These are phyloP conservation scores for Cutaneotrichosporon daszewskae DNA, from an alignment of 1,284 basidiomycete genomes.

Conservation along the genomic window DNA sequence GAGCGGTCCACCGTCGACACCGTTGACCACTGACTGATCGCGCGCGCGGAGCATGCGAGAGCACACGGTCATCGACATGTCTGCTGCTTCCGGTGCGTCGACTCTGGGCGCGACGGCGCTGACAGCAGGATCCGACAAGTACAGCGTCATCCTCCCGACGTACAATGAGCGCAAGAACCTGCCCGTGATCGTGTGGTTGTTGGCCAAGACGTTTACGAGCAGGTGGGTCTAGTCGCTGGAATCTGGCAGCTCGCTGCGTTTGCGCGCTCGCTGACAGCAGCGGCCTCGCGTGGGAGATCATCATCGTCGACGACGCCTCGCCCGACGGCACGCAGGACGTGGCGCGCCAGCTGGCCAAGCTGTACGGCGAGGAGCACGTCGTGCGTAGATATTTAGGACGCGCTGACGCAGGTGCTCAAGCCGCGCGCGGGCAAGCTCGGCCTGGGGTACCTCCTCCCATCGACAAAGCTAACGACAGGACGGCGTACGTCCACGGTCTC, in stretches of 20 bases:
- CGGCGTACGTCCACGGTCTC: constrained; percentile 86
- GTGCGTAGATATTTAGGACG: constrained; percentile 48
- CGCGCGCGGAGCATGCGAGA: no score
- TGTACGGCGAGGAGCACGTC: constrained; percentile 79
- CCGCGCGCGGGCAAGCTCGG: constrained; percentile 83
- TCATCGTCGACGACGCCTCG: constrained; percentile 84
- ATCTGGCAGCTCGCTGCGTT: neutral
- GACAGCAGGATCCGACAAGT: constrained; percentile 52
- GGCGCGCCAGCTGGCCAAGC: constrained; percentile 64
- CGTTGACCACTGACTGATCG: no score
- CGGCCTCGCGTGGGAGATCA: constrained; percentile 69
- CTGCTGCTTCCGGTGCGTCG: constrained; percentile 1
- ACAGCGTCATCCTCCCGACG: constrained; percentile 83
- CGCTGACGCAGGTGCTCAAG: constrained; percentile 58
- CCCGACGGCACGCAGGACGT: constrained; percentile 88
- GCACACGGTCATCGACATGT: constrained; percentile 6
- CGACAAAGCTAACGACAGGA: no score
- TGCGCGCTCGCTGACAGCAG: constrained; percentile 36
- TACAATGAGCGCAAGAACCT: constrained; percentile 91
- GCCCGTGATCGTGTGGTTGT: constrained; percentile 76
- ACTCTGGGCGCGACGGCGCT: neutral
- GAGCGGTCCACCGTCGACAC: no score
- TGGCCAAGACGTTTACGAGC: constrained; percentile 66
- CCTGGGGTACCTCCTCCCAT: no score
- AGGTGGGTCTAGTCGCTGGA: constrained; percentile 54